These are phyloP conservation scores for Stylonectria norvegica DNA, from an alignment of 2,329 filamentous ascomycete genomes.

Conservation along the genomic window DNA sequence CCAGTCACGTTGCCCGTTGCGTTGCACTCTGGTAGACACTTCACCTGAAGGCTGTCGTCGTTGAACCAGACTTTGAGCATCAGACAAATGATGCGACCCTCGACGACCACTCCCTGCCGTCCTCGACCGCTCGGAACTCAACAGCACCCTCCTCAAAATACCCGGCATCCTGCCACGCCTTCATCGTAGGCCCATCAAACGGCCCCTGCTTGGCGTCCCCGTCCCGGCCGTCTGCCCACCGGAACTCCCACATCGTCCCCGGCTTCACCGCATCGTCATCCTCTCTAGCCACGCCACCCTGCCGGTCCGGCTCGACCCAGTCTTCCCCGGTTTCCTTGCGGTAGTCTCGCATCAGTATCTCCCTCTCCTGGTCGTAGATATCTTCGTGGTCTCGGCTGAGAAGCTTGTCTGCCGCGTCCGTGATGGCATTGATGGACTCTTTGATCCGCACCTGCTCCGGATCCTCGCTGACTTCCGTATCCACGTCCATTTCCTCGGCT, in stretches of 20 bases:
- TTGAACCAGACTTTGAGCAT: no score
- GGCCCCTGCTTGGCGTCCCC: constrained; percentile 77
- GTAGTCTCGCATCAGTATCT: constrained; percentile 79
- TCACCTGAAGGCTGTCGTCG: no score
- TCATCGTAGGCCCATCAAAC: constrained; percentile 82
- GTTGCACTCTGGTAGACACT: no score
- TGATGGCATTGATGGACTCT: constrained; percentile 75
- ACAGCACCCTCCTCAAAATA: constrained; percentile 79
- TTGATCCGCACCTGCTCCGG: constrained; percentile 67
- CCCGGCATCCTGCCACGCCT: constrained; percentile 83
- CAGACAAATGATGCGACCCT: constrained; percentile 49
- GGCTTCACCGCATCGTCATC: constrained; percentile 15
- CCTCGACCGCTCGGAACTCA: constrained; percentile 64
- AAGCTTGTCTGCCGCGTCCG: constrained; percentile 83
- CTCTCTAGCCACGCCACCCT: constrained; percentile 16
- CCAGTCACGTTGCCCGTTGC: no score
- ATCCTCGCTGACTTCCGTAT: constrained; percentile 53
- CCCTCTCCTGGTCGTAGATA: constrained; percentile 88
- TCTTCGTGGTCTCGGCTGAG: constrained; percentile 79
- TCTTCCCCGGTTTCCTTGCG: constrained; percentile 80
- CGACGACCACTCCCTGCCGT: constrained; percentile 51
- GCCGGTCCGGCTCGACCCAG: constrained; percentile 58
- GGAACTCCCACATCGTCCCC: constrained; percentile 70
- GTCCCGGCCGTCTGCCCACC: constrained; percentile 87
- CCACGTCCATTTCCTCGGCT: constrained; percentile 66